phyloP scores from a whole-genome alignment of 139 green algal genomes.

The Volvox reticuliferus region DNA sequence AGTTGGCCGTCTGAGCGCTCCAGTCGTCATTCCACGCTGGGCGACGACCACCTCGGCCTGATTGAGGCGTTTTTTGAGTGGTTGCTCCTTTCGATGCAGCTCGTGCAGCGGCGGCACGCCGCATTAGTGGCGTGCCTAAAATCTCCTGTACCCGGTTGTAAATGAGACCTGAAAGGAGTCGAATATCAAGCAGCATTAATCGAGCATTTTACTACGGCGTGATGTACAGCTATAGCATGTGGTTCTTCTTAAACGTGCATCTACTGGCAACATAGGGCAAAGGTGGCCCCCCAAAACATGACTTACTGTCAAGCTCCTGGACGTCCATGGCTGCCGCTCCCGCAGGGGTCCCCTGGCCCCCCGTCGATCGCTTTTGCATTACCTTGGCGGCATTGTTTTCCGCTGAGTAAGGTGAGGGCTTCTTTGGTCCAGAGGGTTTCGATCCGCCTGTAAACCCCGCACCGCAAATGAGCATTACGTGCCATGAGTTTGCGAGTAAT shows the following conservation, averaged over 20 bases:
- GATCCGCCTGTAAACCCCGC: neutral
- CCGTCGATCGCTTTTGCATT: neutral
- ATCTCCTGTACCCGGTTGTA: slow-evolving; percentile 48
- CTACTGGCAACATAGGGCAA: no score
- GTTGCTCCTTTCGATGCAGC: neutral
- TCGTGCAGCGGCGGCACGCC: neutral
- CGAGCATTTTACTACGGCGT: neutral
- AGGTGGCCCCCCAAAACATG: no score
- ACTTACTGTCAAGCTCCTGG: slow-evolving; percentile 29
- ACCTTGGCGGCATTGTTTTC: neutral
- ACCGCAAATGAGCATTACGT: no score
- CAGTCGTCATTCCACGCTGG: slow-evolving; percentile 38
- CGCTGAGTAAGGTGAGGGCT: slow-evolving; percentile 20
- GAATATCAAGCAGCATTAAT: neutral
- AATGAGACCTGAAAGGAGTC: slow-evolving; percentile 42
- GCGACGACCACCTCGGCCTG: neutral
- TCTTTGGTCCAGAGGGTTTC: neutral
- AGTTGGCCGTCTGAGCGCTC: neutral
- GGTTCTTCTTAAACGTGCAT: no score
- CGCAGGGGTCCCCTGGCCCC: neutral
- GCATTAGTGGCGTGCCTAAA: slow-evolving; percentile 45
- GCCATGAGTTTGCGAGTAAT: no score
- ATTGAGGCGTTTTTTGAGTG: neutral
- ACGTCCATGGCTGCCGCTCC: neutral
- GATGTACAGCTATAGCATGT: neutral